phyloP scores from a whole-genome alignment of 108 stramenopile species.

The Fistulifera solaris region DNA sequence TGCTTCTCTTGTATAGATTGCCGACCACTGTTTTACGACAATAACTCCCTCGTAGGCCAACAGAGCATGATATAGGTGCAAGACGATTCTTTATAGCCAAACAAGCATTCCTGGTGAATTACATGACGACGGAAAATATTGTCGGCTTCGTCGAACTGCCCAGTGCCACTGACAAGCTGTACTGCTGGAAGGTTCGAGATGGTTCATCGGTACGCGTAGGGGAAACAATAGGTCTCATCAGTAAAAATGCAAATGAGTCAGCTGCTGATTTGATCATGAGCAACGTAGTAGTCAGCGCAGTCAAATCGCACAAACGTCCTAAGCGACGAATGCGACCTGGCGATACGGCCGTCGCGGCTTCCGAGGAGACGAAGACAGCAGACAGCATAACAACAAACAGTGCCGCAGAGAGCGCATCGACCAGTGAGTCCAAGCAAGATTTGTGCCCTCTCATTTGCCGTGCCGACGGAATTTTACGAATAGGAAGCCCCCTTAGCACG shows the following conservation, averaged over 20 bases:
- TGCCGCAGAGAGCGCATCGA: too few species aligned
- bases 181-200: slow-evolving; percentile 5
- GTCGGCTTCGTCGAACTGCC: background rate
- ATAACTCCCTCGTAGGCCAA: too few species aligned
- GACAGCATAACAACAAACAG: too few species aligned
- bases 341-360: background rate
- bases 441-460: too few species aligned
- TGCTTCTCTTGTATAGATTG: too few species aligned
- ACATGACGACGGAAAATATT: background rate
- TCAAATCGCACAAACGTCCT: background rate
- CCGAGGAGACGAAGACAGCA: too few species aligned
- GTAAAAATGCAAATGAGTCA: too few species aligned
- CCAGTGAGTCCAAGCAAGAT: too few species aligned
- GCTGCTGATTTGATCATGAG: background rate
- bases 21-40: too few species aligned
- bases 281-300: background rate
- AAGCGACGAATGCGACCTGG: background rate
- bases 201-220: slow-evolving; percentile 7
- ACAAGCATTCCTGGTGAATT: too few species aligned
- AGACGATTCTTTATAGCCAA: too few species aligned
- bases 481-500: background rate
- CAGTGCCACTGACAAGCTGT: background rate
- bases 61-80: too few species aligned
- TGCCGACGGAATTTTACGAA: background rate
- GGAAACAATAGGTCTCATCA: slow-evolving; percentile 5